Evolutionary conservation across 768 basidiomycete species (phyloP), one percentile per base, ranked within the genome.

Genomic region (Kondoa malvinella): DNA sequence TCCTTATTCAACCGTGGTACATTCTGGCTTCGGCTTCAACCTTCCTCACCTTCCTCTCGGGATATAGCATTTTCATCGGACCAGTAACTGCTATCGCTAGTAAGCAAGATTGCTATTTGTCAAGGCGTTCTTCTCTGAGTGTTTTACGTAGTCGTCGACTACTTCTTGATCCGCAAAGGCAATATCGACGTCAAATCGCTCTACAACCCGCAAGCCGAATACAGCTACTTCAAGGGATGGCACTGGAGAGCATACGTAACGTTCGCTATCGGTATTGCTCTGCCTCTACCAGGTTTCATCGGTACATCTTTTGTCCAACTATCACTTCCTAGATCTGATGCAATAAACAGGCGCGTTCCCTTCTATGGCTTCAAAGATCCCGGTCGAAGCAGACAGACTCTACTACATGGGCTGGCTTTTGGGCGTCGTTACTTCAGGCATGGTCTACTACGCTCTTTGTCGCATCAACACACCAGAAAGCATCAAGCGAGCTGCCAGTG

Each of bases 221-320:
- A 70, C 57, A 27, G 25, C 15, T 63, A 64, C 65, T 26, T 30
- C 17, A 66, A 66, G 62, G 68, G 68, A 21, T 25, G 50, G 25
- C 32, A 27, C 33, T 71, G 70, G 70, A 31, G 70, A 4, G 70
- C 67, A 0, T 40, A 34, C 32, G 0, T 58, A 26, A 67, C 68
- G 1, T 71, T 71, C 60, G 57, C 65, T 2, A 27, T 69, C 1
- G 58, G 65, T 0, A 66, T 65, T 34, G 56, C 50, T 4, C 70
- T 68, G 1, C 63, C 70, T 3, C 8, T 71, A 8, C 70, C 70
- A 4, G 68, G 70, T 3, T 71, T 71, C 27, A 68, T 68, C 0
- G 68, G 50, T 14, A 67, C 68, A 32, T 67, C 16, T 1, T 25
- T 26, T 27, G 4, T 61, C 4, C 57, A 27, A 8, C 59, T 32